Evolutionary conservation across 225 moss, liverwort and hornwort species (phyloP), one percentile per base, ranked within the genome.

Genomic region (Ulota crispa): DNA sequence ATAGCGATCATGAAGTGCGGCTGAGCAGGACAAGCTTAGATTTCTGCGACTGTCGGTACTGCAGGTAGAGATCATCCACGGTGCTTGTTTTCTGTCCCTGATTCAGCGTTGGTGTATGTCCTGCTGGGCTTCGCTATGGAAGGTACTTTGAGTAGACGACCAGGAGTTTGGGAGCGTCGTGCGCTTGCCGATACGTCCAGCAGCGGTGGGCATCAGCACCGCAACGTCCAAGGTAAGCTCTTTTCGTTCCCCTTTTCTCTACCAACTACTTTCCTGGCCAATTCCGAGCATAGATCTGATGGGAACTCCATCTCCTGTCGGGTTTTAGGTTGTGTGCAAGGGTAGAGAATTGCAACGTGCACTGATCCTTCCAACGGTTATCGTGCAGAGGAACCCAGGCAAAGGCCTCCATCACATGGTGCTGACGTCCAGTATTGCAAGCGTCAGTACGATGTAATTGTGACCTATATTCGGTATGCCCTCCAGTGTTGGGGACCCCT

Each of bases 341-440:
- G 2, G 56, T 9, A 56, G 9, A 54, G n/a, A 20, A 62, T 16
- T 23, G 31, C 62, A 4, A 23, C 0, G 31, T 13, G 23, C 7
- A 7, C 26, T 55, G 15, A 34, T 3, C 6, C 10, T 0, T 34
- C 26, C 57, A 16, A 0, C 32, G 5, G 9, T 68, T 79, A 2
- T 18, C 12, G 4, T 79, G 23, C 57, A 56, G 59, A 59, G 6
- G 0, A 55, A 37, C 57, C 27, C 18, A 1, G 24, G 32, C 43
- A 21, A 71, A 64, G 0, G 0, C 7, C 2, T 5, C 2, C 4
- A 0, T 8, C 70, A 5, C 0, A 3, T 0, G 2, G 9, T 30
- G n/a, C 34, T 24, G 56, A 56, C 19, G 56, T 65, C 47, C 63
- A 64, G 31, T 65, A 10, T 8, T 81, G 71, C 23, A 5, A 4